Conservation (phyloP, 305 asterid species). For the Fraxinus paxiana region DNA sequence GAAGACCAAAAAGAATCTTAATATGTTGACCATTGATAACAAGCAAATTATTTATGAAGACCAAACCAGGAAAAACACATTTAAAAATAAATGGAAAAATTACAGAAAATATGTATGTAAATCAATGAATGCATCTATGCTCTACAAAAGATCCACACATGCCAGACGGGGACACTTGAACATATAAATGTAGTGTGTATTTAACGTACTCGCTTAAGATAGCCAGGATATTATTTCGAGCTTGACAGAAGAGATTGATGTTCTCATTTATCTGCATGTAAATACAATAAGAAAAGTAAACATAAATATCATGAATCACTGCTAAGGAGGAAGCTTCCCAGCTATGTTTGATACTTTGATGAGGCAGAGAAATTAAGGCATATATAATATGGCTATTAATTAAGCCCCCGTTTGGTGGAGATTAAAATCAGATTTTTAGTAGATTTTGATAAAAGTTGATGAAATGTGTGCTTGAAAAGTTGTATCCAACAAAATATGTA, state of each 20-base stretch:
- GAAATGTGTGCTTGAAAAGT: too few species aligned
- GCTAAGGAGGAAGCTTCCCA: constrained; percentile 17
- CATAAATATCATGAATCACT: constrained; percentile 18
- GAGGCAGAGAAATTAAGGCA: not conserved
- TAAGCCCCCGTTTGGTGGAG: not conserved
- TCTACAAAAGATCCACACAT: constrained; percentile 5
- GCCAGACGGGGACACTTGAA: constrained; percentile 12
- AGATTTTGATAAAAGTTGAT: too few species aligned
- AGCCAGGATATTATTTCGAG: constrained; percentile 62
- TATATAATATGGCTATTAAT: not conserved
- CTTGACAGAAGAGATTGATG: constrained; percentile 66
- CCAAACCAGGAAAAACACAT: not conserved
- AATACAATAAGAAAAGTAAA: constrained; percentile 9
- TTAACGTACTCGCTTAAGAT: constrained; percentile 71
- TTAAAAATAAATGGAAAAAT: not conserved
- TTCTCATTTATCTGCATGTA: constrained; percentile 76
- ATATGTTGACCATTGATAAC: not conserved
- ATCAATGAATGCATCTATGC: constrained; percentile 10
- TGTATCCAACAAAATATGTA: too few species aligned
- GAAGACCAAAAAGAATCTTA: not conserved
- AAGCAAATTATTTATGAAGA: not conserved
- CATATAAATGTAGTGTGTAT: not conserved
- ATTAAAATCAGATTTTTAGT: too few species aligned
- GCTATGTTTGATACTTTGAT: not conserved
- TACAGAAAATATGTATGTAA: not conserved